phyloP scores from a whole-genome alignment of 2,329 filamentous ascomycete species.

The Diplodia sapinea region DNA sequence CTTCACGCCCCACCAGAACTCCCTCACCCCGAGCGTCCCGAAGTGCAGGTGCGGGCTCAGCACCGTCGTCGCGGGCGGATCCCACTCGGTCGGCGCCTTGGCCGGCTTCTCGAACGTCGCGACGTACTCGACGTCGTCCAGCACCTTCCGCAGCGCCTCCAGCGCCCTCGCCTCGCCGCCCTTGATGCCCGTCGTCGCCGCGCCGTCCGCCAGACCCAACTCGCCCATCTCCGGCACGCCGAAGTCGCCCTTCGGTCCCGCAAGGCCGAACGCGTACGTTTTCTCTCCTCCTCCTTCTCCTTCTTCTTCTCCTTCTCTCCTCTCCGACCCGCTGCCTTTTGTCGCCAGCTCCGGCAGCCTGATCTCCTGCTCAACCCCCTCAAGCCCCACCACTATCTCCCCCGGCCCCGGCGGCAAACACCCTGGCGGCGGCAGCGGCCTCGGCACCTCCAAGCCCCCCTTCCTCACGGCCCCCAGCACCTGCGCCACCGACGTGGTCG shows the following conservation, averaged over 20 bases:
- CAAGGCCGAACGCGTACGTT: constrained; percentile 60
- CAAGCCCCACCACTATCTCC: constrained; percentile 57
- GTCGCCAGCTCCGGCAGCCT: constrained; percentile 54
- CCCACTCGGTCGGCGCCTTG: constrained; percentile 75
- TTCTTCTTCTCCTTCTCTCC: constrained; percentile 53
- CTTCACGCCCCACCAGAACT: constrained; percentile 75
- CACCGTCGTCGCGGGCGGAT: constrained; percentile 74
- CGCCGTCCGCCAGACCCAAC: constrained; percentile 60
- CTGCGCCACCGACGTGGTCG: constrained; percentile 76
- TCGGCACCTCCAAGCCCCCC: constrained; percentile 66
- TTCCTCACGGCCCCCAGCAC: constrained; percentile 60
- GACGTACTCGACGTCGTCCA: constrained; percentile 68
- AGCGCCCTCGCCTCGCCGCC: constrained; percentile 74
- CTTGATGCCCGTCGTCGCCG: constrained; percentile 64
- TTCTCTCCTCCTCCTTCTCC: constrained; percentile 42
- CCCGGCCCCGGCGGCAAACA: constrained; percentile 67
- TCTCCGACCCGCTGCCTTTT: constrained; percentile 62
- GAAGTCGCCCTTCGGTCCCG: constrained; percentile 72
- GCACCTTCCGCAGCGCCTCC: constrained; percentile 62
- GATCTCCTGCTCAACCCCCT: constrained; percentile 59
- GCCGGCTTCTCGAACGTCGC: constrained; percentile 78
- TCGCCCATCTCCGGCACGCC: constrained; percentile 73
- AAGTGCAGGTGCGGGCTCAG: constrained; percentile 78
- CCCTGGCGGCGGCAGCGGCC: constrained; percentile 65
- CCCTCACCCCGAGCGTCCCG: constrained; percentile 70